Percentiles rank a stretch among this genome's conserved stretches.
Conservation (phyloP, 2,329 filamentous ascomycete genomes). For the Phaeosphaeriaceae sp. region DNA sequence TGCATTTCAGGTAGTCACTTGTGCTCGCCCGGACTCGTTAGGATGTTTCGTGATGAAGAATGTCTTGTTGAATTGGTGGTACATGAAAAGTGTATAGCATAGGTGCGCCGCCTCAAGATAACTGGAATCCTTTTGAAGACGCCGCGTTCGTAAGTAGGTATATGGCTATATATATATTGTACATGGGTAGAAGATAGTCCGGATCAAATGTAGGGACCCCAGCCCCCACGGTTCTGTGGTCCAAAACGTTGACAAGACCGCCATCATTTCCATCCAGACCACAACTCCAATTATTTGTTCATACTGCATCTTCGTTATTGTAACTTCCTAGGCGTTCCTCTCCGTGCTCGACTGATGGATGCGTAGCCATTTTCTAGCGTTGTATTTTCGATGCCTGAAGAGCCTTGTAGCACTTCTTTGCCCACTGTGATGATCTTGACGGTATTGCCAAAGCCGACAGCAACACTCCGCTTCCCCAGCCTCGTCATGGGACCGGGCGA, state of each 20-base stretch:
- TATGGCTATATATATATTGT: not conserved
- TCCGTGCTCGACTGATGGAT: constrained; percentile 18
- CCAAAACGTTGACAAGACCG: too few species aligned
- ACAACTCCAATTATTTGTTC: not conserved
- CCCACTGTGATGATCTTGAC: constrained; percentile 76
- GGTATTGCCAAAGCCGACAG: constrained; percentile 74
- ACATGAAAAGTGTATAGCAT: too few species aligned
- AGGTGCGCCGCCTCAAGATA: too few species aligned
- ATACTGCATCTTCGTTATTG: constrained; percentile 10
- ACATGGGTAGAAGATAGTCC: not conserved
- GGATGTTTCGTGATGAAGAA: too few species aligned
- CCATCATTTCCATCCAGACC: not conserved
- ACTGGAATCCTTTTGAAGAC: too few species aligned
- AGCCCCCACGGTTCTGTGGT: too few species aligned
- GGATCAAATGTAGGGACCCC: too few species aligned
- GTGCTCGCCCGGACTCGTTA: too few species aligned
- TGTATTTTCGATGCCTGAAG: constrained; percentile 14
- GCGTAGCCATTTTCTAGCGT: constrained; percentile 17
- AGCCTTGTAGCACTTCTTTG: constrained; percentile 67
- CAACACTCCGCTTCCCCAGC: constrained; percentile 71
- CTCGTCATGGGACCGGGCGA: constrained; percentile 70
- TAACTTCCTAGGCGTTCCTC: constrained; percentile 20
- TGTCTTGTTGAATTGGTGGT: too few species aligned
- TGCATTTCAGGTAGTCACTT: too few species aligned
- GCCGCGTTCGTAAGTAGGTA: not conserved